phyloP scores from a whole-genome alignment of 805 yeast species.

The Candida succiphila region DNA sequence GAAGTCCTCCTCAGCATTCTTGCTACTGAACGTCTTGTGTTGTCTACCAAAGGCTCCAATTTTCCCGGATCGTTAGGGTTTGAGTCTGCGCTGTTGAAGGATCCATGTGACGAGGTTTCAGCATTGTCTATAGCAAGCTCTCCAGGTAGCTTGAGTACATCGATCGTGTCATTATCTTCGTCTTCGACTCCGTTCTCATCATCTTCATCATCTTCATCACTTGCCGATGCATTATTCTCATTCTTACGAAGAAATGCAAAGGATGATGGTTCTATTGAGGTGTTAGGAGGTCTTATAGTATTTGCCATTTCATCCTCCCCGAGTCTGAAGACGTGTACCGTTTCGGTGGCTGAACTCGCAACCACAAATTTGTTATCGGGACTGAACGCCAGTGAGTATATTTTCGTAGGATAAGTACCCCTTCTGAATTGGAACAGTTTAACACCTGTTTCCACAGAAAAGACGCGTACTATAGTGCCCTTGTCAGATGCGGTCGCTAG shows the following conservation, averaged over 20 bases:
- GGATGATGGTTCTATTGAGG: background rate
- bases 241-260: background rate
- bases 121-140: background rate
- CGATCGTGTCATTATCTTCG: conserved; percentile 7
- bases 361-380: conserved; percentile 63
- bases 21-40: conserved; percentile 61
- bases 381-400: conserved; percentile 75
- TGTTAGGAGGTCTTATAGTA: conserved; percentile 10
- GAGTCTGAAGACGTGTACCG: conserved; percentile 84
- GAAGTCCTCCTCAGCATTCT: conserved; percentile 70
- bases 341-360: conserved; percentile 84
- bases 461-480: conserved; percentile 85
- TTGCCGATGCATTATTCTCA: background rate
- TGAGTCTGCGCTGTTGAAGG: conserved; percentile 14
- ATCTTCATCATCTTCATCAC: conserved; percentile 7
- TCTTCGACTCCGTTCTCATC: conserved; percentile 11
- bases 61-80: conserved; percentile 5
- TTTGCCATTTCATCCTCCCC: conserved; percentile 35
- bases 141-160: background rate
- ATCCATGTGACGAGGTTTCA: conserved; percentile 15
- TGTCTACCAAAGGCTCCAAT: conserved; percentile 62
- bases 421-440: conserved; percentile 73
- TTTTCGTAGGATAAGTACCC: conserved; percentile 83
- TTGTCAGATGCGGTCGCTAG: conserved; percentile 88
- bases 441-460: conserved; percentile 62